Base-by-base conservation (phyloP, 192 early-diverging fungal genomes). In the Pilobolus umbonatus region DNA sequence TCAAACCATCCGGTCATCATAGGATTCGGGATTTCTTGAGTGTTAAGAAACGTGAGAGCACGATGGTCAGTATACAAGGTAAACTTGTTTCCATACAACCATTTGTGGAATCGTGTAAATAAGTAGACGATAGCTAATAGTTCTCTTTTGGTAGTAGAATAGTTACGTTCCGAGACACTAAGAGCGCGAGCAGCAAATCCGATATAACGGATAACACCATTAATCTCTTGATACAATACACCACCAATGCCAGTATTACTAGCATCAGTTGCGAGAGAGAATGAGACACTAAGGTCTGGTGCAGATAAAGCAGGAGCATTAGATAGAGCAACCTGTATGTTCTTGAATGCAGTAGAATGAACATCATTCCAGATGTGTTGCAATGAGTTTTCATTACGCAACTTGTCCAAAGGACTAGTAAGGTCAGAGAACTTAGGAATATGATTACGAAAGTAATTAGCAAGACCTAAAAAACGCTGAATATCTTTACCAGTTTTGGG, bases 31-130 rank as follows among this genome's bases (percentile, higher is more conserved):
- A 15, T 35, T 5, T 35, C 24, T 42, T 71, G 70, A 11, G 54
- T 55, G 25, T 69, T 51, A 4, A 77, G 26, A 43, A 32, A 70
- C 5, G 57, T 64, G 1, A 71, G 49, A n/a, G 64, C 60, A 2
- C 45, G 35, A 60, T 74, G 69, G 40, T 78, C 72, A 0, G 69
- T 69, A 28, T 42, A 72, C 8, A 78, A 14, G 0, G 67, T 69
- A 34, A 71, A 74, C 3, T 19, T 40, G 12, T 53, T 43, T 49
- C 72, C 67, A 40, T 60, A 74, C 1, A 78, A 12, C 35, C 60
- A 74, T 26, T 68, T 54, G 29, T 78, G 69, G 39, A 74, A 69
- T 31, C 65, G 55, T 4, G 52, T 65, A 7, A 65, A 31, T 2
- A 67, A 59, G 10, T 32, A 50, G 15, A 50, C 15, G 5, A 50